Evolutionary conservation across 1,284 basidiomycete genomes (phyloP), one percentile per base, ranked within the genome.

Genomic region (Rhodotorula mucilaginosa): DNA sequence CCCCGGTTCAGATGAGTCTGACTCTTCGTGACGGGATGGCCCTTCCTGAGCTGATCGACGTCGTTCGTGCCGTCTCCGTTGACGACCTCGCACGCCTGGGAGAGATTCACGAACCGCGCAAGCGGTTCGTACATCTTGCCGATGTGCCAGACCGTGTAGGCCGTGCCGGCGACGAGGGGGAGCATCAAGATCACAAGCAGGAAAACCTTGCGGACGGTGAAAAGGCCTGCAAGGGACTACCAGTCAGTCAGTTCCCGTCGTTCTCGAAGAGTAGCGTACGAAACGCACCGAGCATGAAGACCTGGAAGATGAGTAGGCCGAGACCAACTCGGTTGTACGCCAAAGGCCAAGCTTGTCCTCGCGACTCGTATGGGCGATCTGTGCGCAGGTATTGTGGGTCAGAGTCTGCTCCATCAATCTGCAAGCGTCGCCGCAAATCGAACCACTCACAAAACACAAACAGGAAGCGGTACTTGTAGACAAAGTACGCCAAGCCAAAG

Each of bases 331-430:
- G 70, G 23, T 74, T 72, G 54, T 80, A 80, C 29, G 80, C 79
- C 18, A 82, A 77, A 19, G 93, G 92, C 94, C 95, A 98, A 1
- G 92, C 93, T 82, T 95, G 92, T 2, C 93, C 93, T 77, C 90
- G 90, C 0, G 89, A 91, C 81, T 96, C 93, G 82, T 95, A 96
- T 0, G 93, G 92, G 79, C 76, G 76, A 65, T 78, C 69, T 72
- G 58, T 19, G 31, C 0, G 47, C 47, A 49, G 23, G 34, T 39
- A 29, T 34, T 31, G 58, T 8, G 39, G 15, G 23, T 26, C 57
- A 39, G 57, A 8, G 57, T 19, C 12, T 26, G 29, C 29, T 46
- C 49, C 58, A 46, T 54, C 48, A 65, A 29, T 51, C 15, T 12
- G 23, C 15, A 4, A n/a, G 7, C 15, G 29, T 47, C 26, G 51